Evolutionary conservation across 1,139 yeast species (phyloP).

Genomic region (Hemisphaericaspora xylofermentans): DNA sequence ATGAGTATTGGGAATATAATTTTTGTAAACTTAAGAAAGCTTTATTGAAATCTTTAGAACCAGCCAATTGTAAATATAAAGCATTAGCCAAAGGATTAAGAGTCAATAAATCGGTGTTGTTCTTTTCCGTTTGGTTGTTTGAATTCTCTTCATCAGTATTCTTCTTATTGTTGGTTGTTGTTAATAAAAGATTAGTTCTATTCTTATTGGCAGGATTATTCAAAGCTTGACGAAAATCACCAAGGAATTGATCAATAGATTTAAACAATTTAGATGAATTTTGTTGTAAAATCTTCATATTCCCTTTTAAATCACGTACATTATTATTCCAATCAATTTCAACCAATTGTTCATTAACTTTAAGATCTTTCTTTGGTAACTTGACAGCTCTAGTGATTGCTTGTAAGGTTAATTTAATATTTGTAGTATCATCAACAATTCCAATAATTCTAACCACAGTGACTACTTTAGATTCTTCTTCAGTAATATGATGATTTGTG

Average conservation of each 20-base stretch:
- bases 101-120: slow-evolving; percentile 38
- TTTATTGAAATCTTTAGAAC: slow-evolving; percentile 44
- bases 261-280: slow-evolving; percentile 32
- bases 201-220: slow-evolving; percentile 11
- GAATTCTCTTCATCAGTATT: slow-evolving; percentile 10
- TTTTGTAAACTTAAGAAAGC: slow-evolving; percentile 41
- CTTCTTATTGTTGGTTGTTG: too few relatives aligned
- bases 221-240: slow-evolving; percentile 36
- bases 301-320: slow-evolving; percentile 20
- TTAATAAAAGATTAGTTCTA: slow-evolving; percentile 12
- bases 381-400: slow-evolving; percentile 50
- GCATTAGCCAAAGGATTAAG: slow-evolving; percentile 64
- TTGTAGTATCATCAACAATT: slow-evolving; percentile 45
- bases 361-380: slow-evolving; percentile 12
- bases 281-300: slow-evolving; percentile 26
- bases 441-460: slow-evolving; percentile 54
- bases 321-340: slow-evolving; percentile 29
- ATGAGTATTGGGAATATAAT: slow-evolving; percentile 27
- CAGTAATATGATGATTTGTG: slow-evolving; percentile 7
- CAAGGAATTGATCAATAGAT: slow-evolving; percentile 43
- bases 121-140: not conserved
- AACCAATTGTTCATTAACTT: slow-evolving; percentile 30
- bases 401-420: slow-evolving; percentile 50
- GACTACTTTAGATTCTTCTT: slow-evolving; percentile 24
- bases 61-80: slow-evolving; percentile 52